Conservation (phyloP, 2,329 filamentous ascomycete genomes). For the Dichotomopilus funicola region DNA sequence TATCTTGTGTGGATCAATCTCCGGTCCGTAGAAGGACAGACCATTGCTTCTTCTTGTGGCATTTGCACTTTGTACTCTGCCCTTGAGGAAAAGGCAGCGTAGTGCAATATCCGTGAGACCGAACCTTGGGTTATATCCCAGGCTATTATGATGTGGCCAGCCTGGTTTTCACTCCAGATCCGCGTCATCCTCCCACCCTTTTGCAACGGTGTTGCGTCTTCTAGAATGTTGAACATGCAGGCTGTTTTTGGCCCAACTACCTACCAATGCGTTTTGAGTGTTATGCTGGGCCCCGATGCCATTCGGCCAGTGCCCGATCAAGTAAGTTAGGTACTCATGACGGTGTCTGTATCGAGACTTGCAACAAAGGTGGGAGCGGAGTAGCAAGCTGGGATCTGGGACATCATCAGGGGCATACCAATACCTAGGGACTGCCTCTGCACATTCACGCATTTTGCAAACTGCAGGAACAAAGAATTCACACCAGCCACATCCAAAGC, state of each 20-base stretch:
- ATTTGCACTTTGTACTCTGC: background rate
- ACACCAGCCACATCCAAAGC: background rate
- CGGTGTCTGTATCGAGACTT: no score
- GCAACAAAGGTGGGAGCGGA: no score
- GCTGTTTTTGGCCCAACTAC: background rate
- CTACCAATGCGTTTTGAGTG: no score
- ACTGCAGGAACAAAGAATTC: conserved; percentile 3
- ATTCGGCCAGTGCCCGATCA: no score
- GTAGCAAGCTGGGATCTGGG: background rate
- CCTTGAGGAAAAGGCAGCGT: background rate
- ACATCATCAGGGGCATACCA: background rate
- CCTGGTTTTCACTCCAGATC: conserved; percentile 14
- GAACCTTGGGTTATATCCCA: conserved; percentile 19
- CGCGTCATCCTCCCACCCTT: conserved; percentile 11
- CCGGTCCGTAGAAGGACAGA: background rate
- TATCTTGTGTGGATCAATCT: conserved; percentile 1
- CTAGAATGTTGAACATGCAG: background rate
- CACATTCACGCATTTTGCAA: background rate
- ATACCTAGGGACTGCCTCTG: no score
- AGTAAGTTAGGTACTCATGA: no score
- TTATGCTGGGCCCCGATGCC: no score
- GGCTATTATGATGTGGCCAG: conserved; percentile 14
- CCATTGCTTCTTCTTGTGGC: conserved; percentile 1
- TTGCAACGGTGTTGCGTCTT: background rate
- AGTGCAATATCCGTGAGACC: conserved; percentile 15